Conservation (phyloP, 2,329 filamentous ascomycete genomes). For the Sporothrix protearum region DNA sequence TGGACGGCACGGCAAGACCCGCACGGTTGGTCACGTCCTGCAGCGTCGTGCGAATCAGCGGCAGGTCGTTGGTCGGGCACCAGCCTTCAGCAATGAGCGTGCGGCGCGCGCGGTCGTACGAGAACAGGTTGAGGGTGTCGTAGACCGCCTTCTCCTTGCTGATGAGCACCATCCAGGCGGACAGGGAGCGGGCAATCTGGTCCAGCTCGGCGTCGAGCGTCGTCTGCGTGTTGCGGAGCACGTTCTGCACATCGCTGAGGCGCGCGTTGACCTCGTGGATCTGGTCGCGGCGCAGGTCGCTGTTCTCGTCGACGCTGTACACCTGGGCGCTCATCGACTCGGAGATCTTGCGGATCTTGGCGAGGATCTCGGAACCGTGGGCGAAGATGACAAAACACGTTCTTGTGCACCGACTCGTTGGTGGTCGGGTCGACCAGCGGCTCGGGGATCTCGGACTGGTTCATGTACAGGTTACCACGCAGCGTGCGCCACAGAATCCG, state of each 20-base stretch:
- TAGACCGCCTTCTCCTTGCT: slow-evolving; percentile 99
- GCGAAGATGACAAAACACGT: slow-evolving; percentile 98
- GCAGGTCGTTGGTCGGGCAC: slow-evolving; percentile 88
- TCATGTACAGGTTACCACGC: slow-evolving; percentile 98
- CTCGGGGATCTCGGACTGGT: slow-evolving; percentile 97
- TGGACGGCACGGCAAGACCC: slow-evolving; percentile 93
- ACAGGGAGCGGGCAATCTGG: slow-evolving; percentile 87
- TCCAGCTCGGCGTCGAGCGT: slow-evolving; percentile 89
- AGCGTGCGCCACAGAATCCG: slow-evolving; percentile 96
- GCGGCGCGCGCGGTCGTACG: slow-evolving; percentile 91
- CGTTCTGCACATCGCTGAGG: slow-evolving; percentile 84
- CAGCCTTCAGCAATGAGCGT: slow-evolving; percentile 97
- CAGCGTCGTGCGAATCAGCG: slow-evolving; percentile 84
- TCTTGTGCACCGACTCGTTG: slow-evolving; percentile 92
- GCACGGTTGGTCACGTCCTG: slow-evolving; percentile 96
- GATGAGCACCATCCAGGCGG: slow-evolving; percentile 95
- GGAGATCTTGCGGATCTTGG: slow-evolving; percentile 98
- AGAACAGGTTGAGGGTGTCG: slow-evolving; percentile 91
- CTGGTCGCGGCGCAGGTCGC: slow-evolving; percentile 89
- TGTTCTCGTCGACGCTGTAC: slow-evolving; percentile 97
- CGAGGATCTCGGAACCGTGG: slow-evolving; percentile 95
- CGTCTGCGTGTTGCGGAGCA: slow-evolving; percentile 89
- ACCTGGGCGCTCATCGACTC: slow-evolving; percentile 94
- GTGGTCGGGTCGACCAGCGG: slow-evolving; percentile 85
- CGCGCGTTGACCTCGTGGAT: slow-evolving; percentile 96